Base-by-base conservation (phyloP, 768 basidiomycete genomes). In the Amylocystis lapponica region DNA sequence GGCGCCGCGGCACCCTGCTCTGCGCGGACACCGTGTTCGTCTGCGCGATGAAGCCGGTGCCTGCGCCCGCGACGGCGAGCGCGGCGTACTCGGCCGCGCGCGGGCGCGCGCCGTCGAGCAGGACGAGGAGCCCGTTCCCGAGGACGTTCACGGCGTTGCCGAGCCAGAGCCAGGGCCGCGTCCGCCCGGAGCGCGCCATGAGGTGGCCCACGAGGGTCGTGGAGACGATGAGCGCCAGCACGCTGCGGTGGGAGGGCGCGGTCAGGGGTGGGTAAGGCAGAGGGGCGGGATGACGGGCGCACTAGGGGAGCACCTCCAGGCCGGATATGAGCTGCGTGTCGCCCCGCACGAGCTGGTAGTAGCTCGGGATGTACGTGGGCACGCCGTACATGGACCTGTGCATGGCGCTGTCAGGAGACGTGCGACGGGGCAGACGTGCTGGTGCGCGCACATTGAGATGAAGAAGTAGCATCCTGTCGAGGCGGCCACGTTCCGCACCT, bases 21-120 rank as follows among this genome's bases (percentile, higher is more conserved):
- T 45, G 44, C 3, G 44, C 44, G 7, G 44, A 27, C 3, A 45
- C 36, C 13, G 44, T 45, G 36, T 45, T 45, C 16, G 44, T 45
- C 37, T 45, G 44, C 9, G 23, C 25, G 19, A 45, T 32, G 27
- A 45, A 45, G 44, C 44, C 44, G 10, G 39, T 36, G 20, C 44
- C 44, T 10, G 23, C 27, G 36, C 44, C 44, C 27, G 35, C 35
- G 13, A 45, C 13, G 27, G 30, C 30, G 8, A 45, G 37, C 20
- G 39, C 38, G 44, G 29, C 44, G 36, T 29, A 45, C 25, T 45
- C 44, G 30, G 29, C 36, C 19, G 26, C 44, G 23, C 36, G 36
- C 9, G 44, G 44, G 10, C 27, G 17, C n/a, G 27, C 39, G 36
- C 37, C 36, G 44, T 45, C 39, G 29, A 45, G n/a, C 26, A 45